Evolutionary conservation across 345 rosid species (phyloP), one percentile per base, ranked within the genome.

Genomic region (Populus deltoides): DNA sequence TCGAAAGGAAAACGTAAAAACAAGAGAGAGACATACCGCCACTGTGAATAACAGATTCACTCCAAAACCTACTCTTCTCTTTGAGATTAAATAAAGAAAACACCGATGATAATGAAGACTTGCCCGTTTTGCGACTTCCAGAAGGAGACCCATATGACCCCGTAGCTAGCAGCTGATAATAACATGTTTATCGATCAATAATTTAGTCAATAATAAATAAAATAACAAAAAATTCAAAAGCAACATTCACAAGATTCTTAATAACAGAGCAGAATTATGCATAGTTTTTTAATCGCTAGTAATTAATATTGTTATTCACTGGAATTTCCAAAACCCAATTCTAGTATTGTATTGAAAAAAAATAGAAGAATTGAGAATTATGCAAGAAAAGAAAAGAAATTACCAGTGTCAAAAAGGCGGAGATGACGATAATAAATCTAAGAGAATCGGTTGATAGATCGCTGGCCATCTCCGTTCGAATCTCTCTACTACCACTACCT

Each of bases 11-110:
- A 63, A 63, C 3, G 67, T 24, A 68, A 22, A 24, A 49, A 59
- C 1, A 38, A 71, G 18, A 36, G 12, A 2, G 49, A 25, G 33
- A 69, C 85, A 39, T 87, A 83, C 97, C 93, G 24, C 79, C 82
- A 53, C 90, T 22, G 45, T 41, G 97, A 62, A 96, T 84, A 61
- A 93, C 93, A 81, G 93, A 78, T 86, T 96, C 98, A 70, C 92
- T 93, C 99, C 99, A 96, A 80, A 90, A 96, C 82, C 88, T 89
- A 87, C 95, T 96, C 86, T 85, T 91, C 29, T 88, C 97, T 80
- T 79, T 92, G 80, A 96, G 94, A 81, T 92, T 96, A 83, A 96
- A 96, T 86, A 96, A 82, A 31, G 99, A 96, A 74, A 96, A 92
- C 61, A 94, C 91, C 0, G 99, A 94, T 71, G 90, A 82, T 51